A percentile compares a stretch with the other conserved stretches of the same genome.
phyloP scores from a whole-genome alignment of 2,329 filamentous ascomycete species.

The Paraconiothyrium brasiliense region DNA sequence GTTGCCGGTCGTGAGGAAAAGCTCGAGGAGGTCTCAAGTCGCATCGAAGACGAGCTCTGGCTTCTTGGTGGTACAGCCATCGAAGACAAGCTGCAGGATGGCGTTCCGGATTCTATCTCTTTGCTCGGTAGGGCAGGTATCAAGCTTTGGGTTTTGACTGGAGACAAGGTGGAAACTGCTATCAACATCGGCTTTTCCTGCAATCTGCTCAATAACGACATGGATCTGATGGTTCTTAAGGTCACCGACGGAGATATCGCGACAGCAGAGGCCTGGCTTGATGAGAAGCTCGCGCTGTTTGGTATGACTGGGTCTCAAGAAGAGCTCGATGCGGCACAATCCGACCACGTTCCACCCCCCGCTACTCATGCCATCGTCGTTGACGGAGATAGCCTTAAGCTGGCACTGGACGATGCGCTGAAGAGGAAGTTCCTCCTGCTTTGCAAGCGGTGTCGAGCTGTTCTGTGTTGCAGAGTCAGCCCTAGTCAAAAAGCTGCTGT shows the following conservation, averaged over 20 bases:
- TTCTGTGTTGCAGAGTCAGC: constrained; percentile 96
- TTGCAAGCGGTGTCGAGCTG: constrained; percentile 96
- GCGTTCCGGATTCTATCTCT: constrained; percentile 94
- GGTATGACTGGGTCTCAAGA: constrained; percentile 83
- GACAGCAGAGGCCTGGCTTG: constrained; percentile 74
- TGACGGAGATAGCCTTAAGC: constrained; percentile 90
- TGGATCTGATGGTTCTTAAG: constrained; percentile 94
- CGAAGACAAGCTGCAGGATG: constrained; percentile 95
- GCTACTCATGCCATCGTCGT: constrained; percentile 93
- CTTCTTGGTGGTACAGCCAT: constrained; percentile 95
- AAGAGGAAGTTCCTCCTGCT: constrained; percentile 93
- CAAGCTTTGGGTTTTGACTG: constrained; percentile 97
- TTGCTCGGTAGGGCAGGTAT: constrained; percentile 92
- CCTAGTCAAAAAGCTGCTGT: constrained; percentile 98
- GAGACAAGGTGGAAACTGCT: constrained; percentile 98
- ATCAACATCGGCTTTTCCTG: constrained; percentile 99
- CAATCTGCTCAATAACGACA: constrained; percentile 95
- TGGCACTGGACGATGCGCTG: constrained; percentile 81
- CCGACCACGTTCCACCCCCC: constrained; percentile 85
- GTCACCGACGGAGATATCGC: constrained; percentile 76
- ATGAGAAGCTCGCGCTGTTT: constrained; percentile 77
- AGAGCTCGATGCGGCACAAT: constrained; percentile 80
- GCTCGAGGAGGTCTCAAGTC: constrained; percentile 86
- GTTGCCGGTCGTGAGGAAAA: constrained; percentile 91
- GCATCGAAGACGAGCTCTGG: constrained; percentile 88